Evolutionary conservation across 2,329 filamentous ascomycete genomes (phyloP).

Genomic region (Triangularia verruculosa): DNA sequence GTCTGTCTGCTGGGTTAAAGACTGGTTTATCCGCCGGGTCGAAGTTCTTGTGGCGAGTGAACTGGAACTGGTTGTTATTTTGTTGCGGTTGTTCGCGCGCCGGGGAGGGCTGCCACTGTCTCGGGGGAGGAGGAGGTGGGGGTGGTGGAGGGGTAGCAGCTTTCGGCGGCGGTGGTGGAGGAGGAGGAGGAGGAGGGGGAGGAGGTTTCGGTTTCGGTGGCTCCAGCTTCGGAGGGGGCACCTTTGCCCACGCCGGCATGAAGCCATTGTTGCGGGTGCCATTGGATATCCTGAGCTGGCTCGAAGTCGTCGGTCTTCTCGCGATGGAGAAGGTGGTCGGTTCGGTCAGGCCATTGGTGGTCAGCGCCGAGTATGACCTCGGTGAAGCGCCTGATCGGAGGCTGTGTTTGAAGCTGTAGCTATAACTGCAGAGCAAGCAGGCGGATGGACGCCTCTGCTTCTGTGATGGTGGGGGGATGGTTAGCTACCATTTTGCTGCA

Average conservation of each 20-base stretch:
- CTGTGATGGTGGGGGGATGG: conserved; percentile 10
- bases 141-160: background rate
- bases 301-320: background rate
- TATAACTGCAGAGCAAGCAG: conserved; percentile 27
- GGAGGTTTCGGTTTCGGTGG: background rate
- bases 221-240: background rate
- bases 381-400: conserved; percentile 11
- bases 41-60: background rate
- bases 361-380: background rate
- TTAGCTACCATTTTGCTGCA: conserved; percentile 7
- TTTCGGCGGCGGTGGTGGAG: background rate
- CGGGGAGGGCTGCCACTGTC: background rate
- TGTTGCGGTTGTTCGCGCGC: conserved; percentile 1
- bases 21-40: background rate
- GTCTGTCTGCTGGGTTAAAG: background rate
- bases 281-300: background rate
- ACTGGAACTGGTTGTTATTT: background rate
- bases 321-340: background rate
- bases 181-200: background rate
- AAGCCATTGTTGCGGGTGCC: background rate
- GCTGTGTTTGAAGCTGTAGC: conserved; percentile 19
- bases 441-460: conserved; percentile 26
- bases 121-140: background rate
- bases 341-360: background rate
- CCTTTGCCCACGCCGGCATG: background rate